Evolutionary conservation across 2,329 filamentous ascomycete genomes (phyloP), one percentile per base, ranked within the genome.

Genomic region (Diaporthe amygdali): DNA sequence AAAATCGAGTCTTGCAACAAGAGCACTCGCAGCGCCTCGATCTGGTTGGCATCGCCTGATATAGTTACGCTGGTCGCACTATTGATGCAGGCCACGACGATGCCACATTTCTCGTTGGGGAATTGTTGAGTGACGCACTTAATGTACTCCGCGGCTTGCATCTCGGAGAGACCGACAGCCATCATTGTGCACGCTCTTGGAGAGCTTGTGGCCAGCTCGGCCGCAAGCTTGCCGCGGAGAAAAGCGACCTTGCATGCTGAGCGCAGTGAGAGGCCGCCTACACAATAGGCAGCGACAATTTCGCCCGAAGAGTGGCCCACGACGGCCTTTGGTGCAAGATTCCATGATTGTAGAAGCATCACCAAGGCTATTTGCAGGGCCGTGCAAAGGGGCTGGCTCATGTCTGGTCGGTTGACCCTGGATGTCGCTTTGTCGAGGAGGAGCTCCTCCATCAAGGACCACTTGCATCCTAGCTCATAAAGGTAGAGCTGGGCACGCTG

Each of bases 171-270:
- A n/a, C n/a, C n/a, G n/a, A n/a, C n/a, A n/a, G n/a, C n/a, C n/a
- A n/a, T n/a, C n/a, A n/a, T n/a, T n/a, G n/a, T n/a, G n/a, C n/a
- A n/a, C n/a, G n/a, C n/a, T n/a, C n/a, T n/a, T n/a, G n/a, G 27
- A 51, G 22, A 25, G n/a, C 47, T 51, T 25, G n/a, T n/a, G n/a
- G n/a, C n/a, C n/a, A n/a, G n/a, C n/a, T n/a, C n/a, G n/a, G n/a
- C n/a, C n/a, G n/a, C n/a, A 51, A 51, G 47, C 27, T n/a, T 51
- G 2, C n/a, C 47, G 10, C n/a, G 22, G 47, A 51, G 15, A 2
- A 17, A 34, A 1, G 84, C 85, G 17, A 84, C 81, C 55, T 81
- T 80, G 69, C 81, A 85, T 0, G 83, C 82, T 0, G 79, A 74
- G 4, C 76, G 76, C 64, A 84, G 47, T 51, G n/a, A n/a, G 47